phyloP scores from a whole-genome alignment of 2,329 filamentous ascomycete genomes.

The Verticillium nonalfalfae region DNA sequence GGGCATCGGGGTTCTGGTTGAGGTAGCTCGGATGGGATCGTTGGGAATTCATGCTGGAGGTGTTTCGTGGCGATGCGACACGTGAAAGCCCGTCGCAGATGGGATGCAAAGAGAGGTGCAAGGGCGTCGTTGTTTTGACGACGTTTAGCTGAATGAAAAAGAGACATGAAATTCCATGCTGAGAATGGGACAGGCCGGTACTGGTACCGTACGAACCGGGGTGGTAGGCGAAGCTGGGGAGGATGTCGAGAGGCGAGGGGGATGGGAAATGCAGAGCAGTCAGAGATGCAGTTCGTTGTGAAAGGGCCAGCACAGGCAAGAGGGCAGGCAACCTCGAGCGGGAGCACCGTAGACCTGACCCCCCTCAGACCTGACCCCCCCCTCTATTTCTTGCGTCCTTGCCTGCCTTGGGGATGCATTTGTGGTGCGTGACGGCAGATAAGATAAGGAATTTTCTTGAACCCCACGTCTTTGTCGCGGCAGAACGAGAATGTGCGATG shows the following conservation, averaged over 20 bases:
- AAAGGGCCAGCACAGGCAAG: not conserved
- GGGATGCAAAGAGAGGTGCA: not conserved
- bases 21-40: slow-evolving; percentile 4
- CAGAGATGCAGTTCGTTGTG: not conserved
- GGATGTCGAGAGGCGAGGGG: not conserved
- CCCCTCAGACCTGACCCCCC: too few relatives aligned
- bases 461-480: slow-evolving; percentile 3
- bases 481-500: not conserved
- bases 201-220: not conserved
- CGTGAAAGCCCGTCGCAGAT: not conserved
- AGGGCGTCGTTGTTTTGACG: not conserved
- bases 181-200: not conserved
- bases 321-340: too few relatives aligned
- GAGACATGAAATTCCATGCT: not conserved
- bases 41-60: slow-evolving; percentile 10
- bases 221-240: not conserved
- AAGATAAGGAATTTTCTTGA: slow-evolving; percentile 12
- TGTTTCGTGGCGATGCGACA: not conserved
- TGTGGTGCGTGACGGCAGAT: too few relatives aligned
- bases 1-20: slow-evolving; percentile 9
- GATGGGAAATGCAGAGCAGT: not conserved
- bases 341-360: too few relatives aligned
- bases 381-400: not conserved
- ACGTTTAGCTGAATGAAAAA: not conserved
- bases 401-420: too few relatives aligned